A percentile compares a stretch with the other conserved stretches of the same genome.
Conservation (phyloP, 805 yeast species). For the Starmerella powellii region DNA sequence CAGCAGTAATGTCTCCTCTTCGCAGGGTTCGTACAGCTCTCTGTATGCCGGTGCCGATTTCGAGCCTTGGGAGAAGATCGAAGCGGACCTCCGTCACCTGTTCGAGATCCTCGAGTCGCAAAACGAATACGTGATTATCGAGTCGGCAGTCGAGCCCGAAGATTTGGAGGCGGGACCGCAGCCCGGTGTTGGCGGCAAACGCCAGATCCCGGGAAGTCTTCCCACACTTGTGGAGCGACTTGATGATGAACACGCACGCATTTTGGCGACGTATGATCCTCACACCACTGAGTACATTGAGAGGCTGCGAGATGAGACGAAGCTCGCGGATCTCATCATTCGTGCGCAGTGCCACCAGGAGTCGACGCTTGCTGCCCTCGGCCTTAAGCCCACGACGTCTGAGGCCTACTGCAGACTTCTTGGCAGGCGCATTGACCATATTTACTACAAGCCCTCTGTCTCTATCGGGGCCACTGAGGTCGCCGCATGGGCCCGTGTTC, state of each 20-base stretch:
- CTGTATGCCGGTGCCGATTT: conserved; percentile 16
- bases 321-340: conserved; percentile 60
- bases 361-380: conserved; percentile 29
- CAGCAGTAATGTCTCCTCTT: conserved; percentile 54
- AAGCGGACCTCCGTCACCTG: conserved; percentile 48
- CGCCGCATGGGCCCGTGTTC: conserved; percentile 56
- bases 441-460: conserved; percentile 79
- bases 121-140: conserved; percentile 55
- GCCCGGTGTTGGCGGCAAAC: conserved; percentile 53
- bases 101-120: conserved; percentile 59
- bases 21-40: conserved; percentile 35
- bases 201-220: conserved; percentile 70
- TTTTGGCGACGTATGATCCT: conserved; percentile 81
- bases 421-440: conserved; percentile 76
- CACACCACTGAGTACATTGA: conserved; percentile 89
- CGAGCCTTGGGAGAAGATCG: conserved; percentile 53
- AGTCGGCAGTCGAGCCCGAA: conserved; percentile 70
- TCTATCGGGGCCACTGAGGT: conserved; percentile 59
- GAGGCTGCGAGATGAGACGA: conserved; percentile 76
- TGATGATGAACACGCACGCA: conserved; percentile 85
- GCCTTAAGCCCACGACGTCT: conserved; percentile 25
- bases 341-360: conserved; percentile 83
- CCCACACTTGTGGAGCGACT: conserved; percentile 81
- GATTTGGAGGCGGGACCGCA: conserved; percentile 53
- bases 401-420: conserved; percentile 51